Conservation (phyloP, 1,284 basidiomycete genomes). For the Ustilago nuda region DNA sequence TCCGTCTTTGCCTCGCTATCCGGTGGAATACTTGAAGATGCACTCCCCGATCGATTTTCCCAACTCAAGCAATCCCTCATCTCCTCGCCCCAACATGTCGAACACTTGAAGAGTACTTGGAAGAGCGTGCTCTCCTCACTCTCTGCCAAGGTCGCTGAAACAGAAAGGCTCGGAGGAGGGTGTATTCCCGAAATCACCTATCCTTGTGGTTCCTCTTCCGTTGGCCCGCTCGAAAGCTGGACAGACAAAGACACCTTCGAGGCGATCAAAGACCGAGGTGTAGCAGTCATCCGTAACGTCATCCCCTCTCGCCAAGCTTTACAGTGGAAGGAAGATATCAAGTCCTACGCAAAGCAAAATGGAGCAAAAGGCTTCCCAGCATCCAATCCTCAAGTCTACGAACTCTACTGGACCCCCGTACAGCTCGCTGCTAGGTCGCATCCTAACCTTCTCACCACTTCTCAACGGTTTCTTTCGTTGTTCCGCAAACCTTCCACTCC, state of each 20-base stretch:
- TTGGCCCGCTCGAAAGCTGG: conserved; percentile 31
- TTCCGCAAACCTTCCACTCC: conserved; percentile 45
- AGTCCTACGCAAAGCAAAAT: conserved; percentile 43
- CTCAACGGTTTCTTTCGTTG: conserved; percentile 42
- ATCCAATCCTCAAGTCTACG: conserved; percentile 59
- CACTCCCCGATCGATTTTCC: conserved; percentile 51
- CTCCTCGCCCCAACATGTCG: conserved; percentile 21
- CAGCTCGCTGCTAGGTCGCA: conserved; percentile 52
- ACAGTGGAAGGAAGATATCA: conserved; percentile 52
- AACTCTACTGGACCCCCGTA: conserved; percentile 56
- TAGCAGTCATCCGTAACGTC: conserved; percentile 53
- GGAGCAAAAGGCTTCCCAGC: conserved; percentile 56
- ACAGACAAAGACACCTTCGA: conserved; percentile 28
- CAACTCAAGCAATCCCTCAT: conserved; percentile 47
- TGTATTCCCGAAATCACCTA: conserved; percentile 48
- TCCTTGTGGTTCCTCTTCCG: conserved; percentile 12
- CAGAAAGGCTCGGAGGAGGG: conserved; percentile 15
- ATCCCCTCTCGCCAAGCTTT: conserved; percentile 34
- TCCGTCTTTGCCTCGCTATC: conserved; percentile 57
- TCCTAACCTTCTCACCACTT: conserved; percentile 43
- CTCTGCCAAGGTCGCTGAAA: conserved; percentile 22
- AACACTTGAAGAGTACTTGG: conserved; percentile 45
- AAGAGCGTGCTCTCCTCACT: conserved; percentile 35
- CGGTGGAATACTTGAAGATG: conserved; percentile 50
- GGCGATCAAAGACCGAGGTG: conserved; percentile 49